These are phyloP conservation scores for Alternaria tenuissima DNA, from an alignment of 2,329 filamentous ascomycete genomes.

Conservation along the genomic window DNA sequence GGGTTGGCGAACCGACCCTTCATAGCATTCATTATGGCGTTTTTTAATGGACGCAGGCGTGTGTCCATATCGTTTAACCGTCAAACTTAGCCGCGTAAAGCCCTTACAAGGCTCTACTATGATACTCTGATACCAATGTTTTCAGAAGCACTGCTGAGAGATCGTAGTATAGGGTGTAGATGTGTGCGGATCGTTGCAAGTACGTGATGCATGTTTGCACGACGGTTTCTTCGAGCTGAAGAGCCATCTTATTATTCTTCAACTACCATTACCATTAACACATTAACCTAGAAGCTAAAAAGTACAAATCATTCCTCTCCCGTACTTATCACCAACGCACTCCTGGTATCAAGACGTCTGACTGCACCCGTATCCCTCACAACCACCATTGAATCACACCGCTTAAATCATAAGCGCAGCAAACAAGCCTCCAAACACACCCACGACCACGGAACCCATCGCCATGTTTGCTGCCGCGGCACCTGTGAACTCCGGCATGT, in stretches of 20 bases:
- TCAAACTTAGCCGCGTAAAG: background rate
- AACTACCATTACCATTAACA: background rate
- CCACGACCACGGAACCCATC: background rate
- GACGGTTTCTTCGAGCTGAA: background rate
- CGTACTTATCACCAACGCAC: background rate
- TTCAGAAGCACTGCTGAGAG: background rate
- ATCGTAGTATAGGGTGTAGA: background rate
- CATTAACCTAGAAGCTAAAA: background rate
- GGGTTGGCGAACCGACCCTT: background rate
- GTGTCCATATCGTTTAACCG: accelerated
- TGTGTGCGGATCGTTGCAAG: background rate
- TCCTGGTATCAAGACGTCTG: background rate
- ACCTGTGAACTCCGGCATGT: constrained; percentile 5
- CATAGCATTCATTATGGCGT: background rate
- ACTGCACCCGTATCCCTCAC: background rate
- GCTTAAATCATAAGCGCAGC: background rate
- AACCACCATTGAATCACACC: background rate
- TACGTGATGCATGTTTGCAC: background rate
- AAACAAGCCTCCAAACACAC: background rate
- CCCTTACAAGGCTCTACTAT: background rate
- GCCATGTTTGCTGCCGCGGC: background rate
- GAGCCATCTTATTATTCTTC: background rate
- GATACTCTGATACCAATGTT: background rate
- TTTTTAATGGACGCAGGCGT: background rate
- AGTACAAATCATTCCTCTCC: background rate